A percentile compares a stretch with the other conserved stretches of the same genome.
phyloP scores from a whole-genome alignment of 2,329 filamentous ascomycete species.

The Aspergillus clavatus region DNA sequence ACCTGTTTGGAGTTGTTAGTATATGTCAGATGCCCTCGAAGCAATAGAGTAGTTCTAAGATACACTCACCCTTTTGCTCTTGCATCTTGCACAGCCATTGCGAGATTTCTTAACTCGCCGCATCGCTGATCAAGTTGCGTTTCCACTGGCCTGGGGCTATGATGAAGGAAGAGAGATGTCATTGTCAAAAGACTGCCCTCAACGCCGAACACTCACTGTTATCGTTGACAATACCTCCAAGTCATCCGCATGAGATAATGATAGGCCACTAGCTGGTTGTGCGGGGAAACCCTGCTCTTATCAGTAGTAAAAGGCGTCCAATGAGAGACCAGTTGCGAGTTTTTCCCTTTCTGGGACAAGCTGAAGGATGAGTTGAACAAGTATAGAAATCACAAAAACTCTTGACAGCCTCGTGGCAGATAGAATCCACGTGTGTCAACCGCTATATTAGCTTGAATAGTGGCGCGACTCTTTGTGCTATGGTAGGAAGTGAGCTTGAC shows the following conservation, averaged over 20 bases:
- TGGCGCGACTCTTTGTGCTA: no score
- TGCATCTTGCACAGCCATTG: conserved; percentile 40
- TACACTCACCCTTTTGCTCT: conserved; percentile 35
- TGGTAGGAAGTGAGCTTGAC: no score
- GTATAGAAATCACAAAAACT: background rate
- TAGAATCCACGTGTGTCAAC: no score
- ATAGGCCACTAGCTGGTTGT: background rate
- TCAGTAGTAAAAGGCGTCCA: conserved; percentile 1
- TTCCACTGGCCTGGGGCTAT: conserved; percentile 39
- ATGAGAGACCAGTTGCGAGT: conserved; percentile 2
- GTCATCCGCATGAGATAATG: conserved; percentile 2
- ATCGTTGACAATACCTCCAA: background rate
- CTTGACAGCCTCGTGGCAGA: background rate
- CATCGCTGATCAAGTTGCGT: conserved; percentile 42
- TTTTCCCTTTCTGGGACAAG: conserved; percentile 7
- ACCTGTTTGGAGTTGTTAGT: conserved; percentile 21
- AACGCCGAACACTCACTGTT: no score
- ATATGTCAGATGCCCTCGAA: background rate
- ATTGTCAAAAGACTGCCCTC: background rate
- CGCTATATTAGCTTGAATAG: no score
- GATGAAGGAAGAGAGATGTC: conserved; percentile 16
- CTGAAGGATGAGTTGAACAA: conserved; percentile 1
- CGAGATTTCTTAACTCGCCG: conserved; percentile 40
- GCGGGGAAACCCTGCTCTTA: conserved; percentile 1
- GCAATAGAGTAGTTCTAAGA: background rate